phyloP scores from a whole-genome alignment of 1,139 yeast species.

The Suhomyces anneliseae region DNA sequence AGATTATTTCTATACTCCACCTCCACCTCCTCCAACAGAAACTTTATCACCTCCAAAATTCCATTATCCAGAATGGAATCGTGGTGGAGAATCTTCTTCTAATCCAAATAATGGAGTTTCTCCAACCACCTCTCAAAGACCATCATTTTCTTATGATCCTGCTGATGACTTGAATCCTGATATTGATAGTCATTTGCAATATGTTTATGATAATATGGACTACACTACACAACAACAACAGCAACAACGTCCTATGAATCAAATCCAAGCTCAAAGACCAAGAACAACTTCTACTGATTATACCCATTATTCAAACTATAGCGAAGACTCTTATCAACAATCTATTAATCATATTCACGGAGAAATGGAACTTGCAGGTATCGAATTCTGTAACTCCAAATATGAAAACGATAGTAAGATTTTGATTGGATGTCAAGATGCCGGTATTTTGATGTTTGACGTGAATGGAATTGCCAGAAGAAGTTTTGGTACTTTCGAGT shows the following conservation, averaged over 20 bases:
- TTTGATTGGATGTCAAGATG: constrained; percentile 44
- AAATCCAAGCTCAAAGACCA: background rate
- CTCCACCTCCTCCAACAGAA: constrained; percentile 15
- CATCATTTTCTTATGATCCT: constrained; percentile 13
- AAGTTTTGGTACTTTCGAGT: constrained; percentile 40
- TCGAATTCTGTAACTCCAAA: constrained; percentile 31
- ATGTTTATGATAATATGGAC: constrained; percentile 19
- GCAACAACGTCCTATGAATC: background rate
- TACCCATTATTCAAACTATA: constrained; percentile 11
- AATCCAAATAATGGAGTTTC: constrained; percentile 7
- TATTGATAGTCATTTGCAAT: constrained; percentile 13
- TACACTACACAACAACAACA: constrained; percentile 2
- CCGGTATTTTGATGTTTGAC: constrained; percentile 47
- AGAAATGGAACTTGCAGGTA: constrained; percentile 47
- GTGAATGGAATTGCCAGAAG: constrained; percentile 42
- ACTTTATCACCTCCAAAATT: constrained; percentile 21
- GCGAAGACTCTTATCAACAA: constrained; percentile 19
- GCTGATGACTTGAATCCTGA: constrained; percentile 8
- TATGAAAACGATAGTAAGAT: constrained; percentile 28
- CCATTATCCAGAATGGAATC: constrained; percentile 26
- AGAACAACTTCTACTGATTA: background rate
- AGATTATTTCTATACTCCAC: constrained; percentile 35
- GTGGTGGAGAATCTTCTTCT: background rate
- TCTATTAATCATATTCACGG: constrained; percentile 42
- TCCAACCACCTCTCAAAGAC: constrained; percentile 17